These are phyloP conservation scores for Mortierella sp. DNA, from an alignment of 371 early-diverging fungal species.

Conservation along the genomic window DNA sequence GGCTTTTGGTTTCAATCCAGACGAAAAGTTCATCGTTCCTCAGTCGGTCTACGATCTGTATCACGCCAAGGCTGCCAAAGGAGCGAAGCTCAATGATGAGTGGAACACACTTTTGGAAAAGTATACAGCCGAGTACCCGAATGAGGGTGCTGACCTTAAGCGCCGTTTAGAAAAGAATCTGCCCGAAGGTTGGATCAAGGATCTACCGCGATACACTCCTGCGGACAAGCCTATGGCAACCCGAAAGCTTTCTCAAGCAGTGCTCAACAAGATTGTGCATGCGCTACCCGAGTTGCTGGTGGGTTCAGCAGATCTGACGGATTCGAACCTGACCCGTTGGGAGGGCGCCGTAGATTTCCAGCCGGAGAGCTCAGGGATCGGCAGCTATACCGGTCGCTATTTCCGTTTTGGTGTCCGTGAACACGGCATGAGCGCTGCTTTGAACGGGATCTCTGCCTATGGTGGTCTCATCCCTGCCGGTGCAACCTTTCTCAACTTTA, in stretches of 20 bases:
- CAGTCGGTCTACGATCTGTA: conserved; percentile 74
- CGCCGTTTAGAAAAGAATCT: conserved; percentile 81
- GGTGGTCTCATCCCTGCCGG: conserved; percentile 93
- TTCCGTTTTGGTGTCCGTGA: conserved; percentile 99
- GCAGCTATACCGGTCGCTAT: conserved; percentile 90
- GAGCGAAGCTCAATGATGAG: conserved; percentile 68
- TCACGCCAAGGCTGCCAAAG: conserved; percentile 65
- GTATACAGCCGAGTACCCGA: conserved; percentile 75
- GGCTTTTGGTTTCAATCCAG: conserved; percentile 86
- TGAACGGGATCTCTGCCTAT: conserved; percentile 96
- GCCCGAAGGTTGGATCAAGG: conserved; percentile 78
- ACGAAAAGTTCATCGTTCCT: conserved; percentile 80
- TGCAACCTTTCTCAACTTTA: conserved; percentile 97
- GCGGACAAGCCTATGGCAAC: conserved; percentile 88
- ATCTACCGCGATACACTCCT: conserved; percentile 84
- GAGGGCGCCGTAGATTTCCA: conserved; percentile 96
- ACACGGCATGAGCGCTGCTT: conserved; percentile 98
- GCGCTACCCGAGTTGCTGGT: conserved; percentile 89
- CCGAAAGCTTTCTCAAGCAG: conserved; percentile 87
- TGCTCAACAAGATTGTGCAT: conserved; percentile 85
- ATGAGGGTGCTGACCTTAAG: conserved; percentile 77
- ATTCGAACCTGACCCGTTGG: conserved; percentile 97
- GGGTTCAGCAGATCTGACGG: conserved; percentile 99
- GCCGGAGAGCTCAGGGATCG: conserved; percentile 73
- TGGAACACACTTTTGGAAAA: conserved; percentile 81